A percentile compares a stretch with the other conserved stretches of the same genome.
phyloP scores from a whole-genome alignment of 1,284 basidiomycete species.

The Bondarzewia mesenterica region DNA sequence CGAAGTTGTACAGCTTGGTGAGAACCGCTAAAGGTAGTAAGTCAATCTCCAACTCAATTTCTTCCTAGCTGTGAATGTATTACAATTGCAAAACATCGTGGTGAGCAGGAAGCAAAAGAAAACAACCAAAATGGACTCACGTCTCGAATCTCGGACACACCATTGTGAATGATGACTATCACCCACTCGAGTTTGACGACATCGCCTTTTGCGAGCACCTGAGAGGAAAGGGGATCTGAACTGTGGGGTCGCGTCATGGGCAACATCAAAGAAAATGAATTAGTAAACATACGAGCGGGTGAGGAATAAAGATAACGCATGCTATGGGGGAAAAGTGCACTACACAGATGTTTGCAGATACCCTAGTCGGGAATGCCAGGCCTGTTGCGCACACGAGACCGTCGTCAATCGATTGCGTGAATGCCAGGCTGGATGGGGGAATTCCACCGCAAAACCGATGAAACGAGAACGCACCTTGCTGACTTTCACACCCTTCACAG shows the following conservation, averaged over 20 bases:
- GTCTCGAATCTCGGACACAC: slow-evolving; percentile 81
- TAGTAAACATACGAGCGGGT: too few relatives aligned
- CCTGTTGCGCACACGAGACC: slow-evolving; percentile 44
- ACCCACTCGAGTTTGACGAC: slow-evolving; percentile 76
- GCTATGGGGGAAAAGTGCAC: slow-evolving; percentile 77
- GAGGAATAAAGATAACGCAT: slow-evolving; percentile 40
- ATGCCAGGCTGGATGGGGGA: too few relatives aligned
- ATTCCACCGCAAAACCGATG: slow-evolving; percentile 1
- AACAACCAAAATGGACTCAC: slow-evolving; percentile 41
- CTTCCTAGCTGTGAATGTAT: slow-evolving; percentile 71
- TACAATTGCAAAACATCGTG: slow-evolving; percentile 8
- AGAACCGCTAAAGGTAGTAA: slow-evolving; percentile 76
- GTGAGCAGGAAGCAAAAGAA: slow-evolving; percentile 6
- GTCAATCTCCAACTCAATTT: slow-evolving; percentile 96
- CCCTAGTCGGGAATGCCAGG: slow-evolving; percentile 87
- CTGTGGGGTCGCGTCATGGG: too few relatives aligned
- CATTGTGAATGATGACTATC: slow-evolving; percentile 87
- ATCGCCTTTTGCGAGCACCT: too few relatives aligned
- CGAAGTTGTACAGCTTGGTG: slow-evolving; percentile 90
- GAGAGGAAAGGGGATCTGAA: too few relatives aligned
- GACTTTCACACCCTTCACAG: slow-evolving; percentile 80
- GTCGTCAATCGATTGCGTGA: background rate
- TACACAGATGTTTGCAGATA: slow-evolving; percentile 89
- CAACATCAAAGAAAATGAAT: too few relatives aligned
- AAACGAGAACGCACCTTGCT: slow-evolving; percentile 60